Conservation (phyloP, 768 basidiomycete species). For the Mycena rosella region DNA sequence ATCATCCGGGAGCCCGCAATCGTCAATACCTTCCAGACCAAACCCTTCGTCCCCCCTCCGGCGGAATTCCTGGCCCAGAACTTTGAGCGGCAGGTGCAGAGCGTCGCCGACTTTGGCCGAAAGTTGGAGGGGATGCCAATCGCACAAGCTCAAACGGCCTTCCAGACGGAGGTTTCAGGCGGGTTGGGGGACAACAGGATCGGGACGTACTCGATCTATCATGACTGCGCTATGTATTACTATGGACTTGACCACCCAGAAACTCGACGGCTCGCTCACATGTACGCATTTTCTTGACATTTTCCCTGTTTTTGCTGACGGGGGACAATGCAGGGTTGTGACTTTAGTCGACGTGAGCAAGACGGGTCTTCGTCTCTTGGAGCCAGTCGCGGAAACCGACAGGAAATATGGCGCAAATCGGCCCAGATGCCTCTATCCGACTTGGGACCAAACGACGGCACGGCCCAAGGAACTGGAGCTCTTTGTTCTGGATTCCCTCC, state of each 20-base stretch:
- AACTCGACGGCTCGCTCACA: conserved; percentile 57
- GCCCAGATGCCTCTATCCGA: conserved; percentile 9
- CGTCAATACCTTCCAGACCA: conserved; percentile 15
- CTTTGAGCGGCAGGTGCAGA: conserved; percentile 25
- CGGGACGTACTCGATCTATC: conserved; percentile 58
- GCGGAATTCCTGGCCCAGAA: conserved; percentile 6
- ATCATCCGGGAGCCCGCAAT: conserved; percentile 24
- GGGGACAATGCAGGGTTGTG: conserved; percentile 59
- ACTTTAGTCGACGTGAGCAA: conserved; percentile 64
- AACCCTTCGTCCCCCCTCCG: conserved; percentile 11
- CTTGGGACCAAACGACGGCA: not conserved
- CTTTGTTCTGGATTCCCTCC: conserved; percentile 19
- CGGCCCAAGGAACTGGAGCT: conserved; percentile 11
- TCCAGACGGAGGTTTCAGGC: conserved; percentile 48
- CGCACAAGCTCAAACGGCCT: conserved; percentile 6
- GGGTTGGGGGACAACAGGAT: conserved; percentile 54
- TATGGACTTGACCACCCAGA: conserved; percentile 50
- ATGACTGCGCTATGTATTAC: conserved; percentile 56
- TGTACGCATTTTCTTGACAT: conserved; percentile 48
- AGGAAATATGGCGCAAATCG: conserved; percentile 38
- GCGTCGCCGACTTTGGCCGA: conserved; percentile 17
- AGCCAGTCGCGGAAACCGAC: conserved; percentile 46
- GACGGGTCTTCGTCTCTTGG: conserved; percentile 57
- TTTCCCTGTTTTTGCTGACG: not conserved
- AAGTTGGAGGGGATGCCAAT: conserved; percentile 1